Percentiles rank a stretch among this genome's conserved stretches.
phyloP scores from a whole-genome alignment of 257 asterid species.

The Fraxinus americana region DNA sequence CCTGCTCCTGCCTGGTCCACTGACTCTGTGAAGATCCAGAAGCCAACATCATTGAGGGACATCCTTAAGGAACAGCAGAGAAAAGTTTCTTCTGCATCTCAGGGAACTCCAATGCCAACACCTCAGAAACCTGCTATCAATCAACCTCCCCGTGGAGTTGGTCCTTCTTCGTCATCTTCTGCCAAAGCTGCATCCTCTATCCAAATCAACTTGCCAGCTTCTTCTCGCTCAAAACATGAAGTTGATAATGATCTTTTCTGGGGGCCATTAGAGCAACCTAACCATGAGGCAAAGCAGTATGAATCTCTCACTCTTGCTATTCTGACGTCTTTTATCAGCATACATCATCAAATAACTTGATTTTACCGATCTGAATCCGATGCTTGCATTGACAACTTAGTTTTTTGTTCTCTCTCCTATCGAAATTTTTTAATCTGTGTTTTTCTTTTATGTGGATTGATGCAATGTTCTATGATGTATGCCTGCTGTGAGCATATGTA shows the following conservation, averaged over 20 bases:
- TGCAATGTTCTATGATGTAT: conserved; percentile 8
- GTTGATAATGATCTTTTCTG: conserved; percentile 94
- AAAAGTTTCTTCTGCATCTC: conserved; percentile 47
- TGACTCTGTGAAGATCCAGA: conserved; percentile 64
- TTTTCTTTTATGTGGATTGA: background rate
- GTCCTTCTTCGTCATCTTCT: conserved; percentile 61
- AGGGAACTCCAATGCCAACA: conserved; percentile 49
- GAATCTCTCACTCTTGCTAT: conserved; percentile 23
- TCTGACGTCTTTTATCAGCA: background rate
- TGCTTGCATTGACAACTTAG: conserved; percentile 21
- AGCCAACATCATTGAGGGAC: conserved; percentile 86
- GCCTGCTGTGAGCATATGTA: conserved; percentile 4
- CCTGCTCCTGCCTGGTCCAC: conserved; percentile 91
- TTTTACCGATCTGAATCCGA: background rate
- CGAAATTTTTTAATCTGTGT: background rate
- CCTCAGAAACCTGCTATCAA: conserved; percentile 60
- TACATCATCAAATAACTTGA: background rate
- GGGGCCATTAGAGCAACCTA: conserved; percentile 86
- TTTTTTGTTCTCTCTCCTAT: background rate
- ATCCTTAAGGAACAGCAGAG: conserved; percentile 84
- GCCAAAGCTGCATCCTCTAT: conserved; percentile 67
- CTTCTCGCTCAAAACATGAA: conserved; percentile 50
- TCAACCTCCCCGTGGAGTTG: conserved; percentile 64
- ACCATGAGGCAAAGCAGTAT: conserved; percentile 75
- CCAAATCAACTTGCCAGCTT: conserved; percentile 48